Conservation (phyloP, 179 eudicot species). For the Spinacia oleracea region DNA sequence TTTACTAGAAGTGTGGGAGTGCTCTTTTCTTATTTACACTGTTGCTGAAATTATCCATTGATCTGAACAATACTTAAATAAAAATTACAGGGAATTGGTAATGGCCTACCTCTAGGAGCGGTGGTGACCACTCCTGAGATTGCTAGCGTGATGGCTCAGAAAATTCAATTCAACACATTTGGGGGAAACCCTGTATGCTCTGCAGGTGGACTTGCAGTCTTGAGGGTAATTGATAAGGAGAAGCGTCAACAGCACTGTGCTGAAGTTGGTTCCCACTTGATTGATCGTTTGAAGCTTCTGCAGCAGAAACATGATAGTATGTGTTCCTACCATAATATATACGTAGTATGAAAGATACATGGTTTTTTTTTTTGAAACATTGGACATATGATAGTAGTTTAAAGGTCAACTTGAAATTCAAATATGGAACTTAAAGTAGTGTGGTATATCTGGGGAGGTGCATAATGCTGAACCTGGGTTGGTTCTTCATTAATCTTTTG, state of each 20-base stretch:
- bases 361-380: neutral
- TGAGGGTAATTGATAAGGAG: slow-evolving; percentile 83
- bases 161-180: slow-evolving; percentile 93
- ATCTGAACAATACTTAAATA: slow-evolving; percentile 13
- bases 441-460: no score
- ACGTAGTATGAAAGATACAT: neutral
- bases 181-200: slow-evolving; percentile 99
- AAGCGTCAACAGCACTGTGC: slow-evolving; percentile 87
- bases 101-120: slow-evolving; percentile 94
- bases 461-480: neutral
- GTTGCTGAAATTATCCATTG: neutral
- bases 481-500: neutral
- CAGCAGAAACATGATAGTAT: slow-evolving; percentile 87
- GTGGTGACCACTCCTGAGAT: slow-evolving; percentile 97
- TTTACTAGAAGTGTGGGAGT: neutral
- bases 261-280: slow-evolving; percentile 85
- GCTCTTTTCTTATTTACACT: neutral
- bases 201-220: slow-evolving; percentile 96
- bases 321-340: slow-evolving; percentile 18
- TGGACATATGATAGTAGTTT: no score
- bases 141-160: slow-evolving; percentile 82
- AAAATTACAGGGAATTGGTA: slow-evolving; percentile 81
- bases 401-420: no score
- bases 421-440: no score
- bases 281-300: slow-evolving; percentile 62